These are phyloP conservation scores for Meripilus lineatus DNA, from an alignment of 1,284 basidiomycete species.

Conservation along the genomic window DNA sequence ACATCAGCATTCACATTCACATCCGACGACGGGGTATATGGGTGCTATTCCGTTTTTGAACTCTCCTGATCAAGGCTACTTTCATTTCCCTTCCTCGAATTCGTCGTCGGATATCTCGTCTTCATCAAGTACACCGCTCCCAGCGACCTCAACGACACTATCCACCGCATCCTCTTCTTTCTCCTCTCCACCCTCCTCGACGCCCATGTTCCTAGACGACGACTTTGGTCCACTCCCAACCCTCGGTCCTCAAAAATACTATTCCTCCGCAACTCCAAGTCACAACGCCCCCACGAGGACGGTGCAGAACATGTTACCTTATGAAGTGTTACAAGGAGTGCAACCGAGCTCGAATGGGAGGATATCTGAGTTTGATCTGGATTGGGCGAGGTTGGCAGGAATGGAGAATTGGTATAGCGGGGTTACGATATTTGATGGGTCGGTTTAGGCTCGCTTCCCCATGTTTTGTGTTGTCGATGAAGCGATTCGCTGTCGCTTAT, in stretches of 20 bases:
- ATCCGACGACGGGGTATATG: not conserved
- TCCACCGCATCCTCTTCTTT: not conserved
- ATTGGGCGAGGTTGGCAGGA: conserved; percentile 17
- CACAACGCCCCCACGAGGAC: not conserved
- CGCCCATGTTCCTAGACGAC: not conserved
- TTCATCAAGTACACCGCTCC: not conserved
- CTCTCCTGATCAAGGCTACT: not conserved
- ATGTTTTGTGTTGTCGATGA: no score
- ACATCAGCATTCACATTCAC: not conserved
- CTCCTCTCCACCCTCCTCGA: not conserved
- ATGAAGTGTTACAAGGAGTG: conserved; percentile 2
- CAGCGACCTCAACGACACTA: not conserved
- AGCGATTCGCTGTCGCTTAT: no score
- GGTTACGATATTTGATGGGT: not conserved
- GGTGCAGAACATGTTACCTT: not conserved
- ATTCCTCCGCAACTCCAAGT: not conserved
- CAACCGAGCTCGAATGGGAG: conserved; percentile 1
- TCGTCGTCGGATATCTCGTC: not conserved
- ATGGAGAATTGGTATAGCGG: conserved; percentile 17
- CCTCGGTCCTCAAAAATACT: not conserved
- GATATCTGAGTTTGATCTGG: conserved; percentile 12
- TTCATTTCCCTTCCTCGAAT: not conserved
- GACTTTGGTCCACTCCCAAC: not conserved
- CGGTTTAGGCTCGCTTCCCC: no score
- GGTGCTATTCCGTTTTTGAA: not conserved